Evolutionary conservation across 768 basidiomycete genomes (phyloP).

Genomic region (Boletus coccyginus): DNA sequence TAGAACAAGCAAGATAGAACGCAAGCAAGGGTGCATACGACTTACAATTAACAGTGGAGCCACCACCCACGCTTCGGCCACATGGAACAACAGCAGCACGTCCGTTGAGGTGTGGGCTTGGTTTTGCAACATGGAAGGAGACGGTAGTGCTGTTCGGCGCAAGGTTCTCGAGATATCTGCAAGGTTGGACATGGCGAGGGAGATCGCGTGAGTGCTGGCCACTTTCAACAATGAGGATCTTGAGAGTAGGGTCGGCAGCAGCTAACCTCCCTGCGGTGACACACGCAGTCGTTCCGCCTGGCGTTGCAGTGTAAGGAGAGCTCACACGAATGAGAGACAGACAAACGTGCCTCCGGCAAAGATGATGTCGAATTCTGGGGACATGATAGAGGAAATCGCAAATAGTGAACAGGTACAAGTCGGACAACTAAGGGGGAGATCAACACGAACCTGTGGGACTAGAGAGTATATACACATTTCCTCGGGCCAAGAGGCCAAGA

Average conservation of each 20-base stretch:
- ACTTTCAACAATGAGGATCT: constrained; percentile 60
- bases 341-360: constrained; percentile 49
- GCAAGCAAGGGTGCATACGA: background rate
- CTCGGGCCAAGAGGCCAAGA: background rate
- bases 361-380: constrained; percentile 44
- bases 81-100: constrained; percentile 44
- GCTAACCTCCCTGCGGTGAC: constrained; percentile 51
- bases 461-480: background rate
- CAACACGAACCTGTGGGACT: background rate
- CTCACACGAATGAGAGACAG: background rate
- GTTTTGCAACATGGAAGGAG: constrained; percentile 37
- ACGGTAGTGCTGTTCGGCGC: constrained; percentile 40
- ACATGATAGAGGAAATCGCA: background rate
- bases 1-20: background rate
- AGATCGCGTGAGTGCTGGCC: constrained; percentile 51
- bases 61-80: constrained; percentile 59
- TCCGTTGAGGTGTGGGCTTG: constrained; percentile 42
- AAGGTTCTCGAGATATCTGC: constrained; percentile 45
- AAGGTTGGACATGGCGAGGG: constrained; percentile 51
- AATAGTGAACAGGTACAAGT: background rate
- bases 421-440: no score
- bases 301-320: background rate
- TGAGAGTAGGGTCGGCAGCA: constrained; percentile 49
- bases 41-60: constrained; percentile 60
- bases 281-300: constrained; percentile 53